These are phyloP conservation scores for Erysimum cheiranthoides DNA, from an alignment of 345 rosid genomes.

Conservation along the genomic window DNA sequence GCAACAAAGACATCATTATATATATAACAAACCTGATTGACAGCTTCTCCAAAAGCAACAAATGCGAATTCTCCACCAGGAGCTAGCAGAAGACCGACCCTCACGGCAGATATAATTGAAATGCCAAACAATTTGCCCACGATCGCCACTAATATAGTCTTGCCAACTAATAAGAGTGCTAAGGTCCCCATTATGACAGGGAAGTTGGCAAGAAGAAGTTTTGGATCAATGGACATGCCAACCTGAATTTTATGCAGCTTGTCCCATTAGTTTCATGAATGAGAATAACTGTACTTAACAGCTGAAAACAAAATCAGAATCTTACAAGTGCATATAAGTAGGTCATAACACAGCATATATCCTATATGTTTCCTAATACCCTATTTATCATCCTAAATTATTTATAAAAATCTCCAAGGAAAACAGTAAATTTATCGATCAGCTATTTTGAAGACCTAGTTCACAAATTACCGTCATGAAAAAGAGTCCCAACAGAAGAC, in stretches of 20 bases:
- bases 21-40: conserved; percentile 77
- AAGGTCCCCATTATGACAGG: conserved; percentile 78
- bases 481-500: conserved; percentile 97
- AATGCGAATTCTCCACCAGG: conserved; percentile 99
- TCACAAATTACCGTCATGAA: conserved; percentile 88
- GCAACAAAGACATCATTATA: neutral
- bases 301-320: conserved; percentile 22
- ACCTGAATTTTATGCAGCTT: conserved; percentile 59
- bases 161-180: conserved; percentile 87
- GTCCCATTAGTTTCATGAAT: conserved; percentile 43
- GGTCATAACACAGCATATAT: neutral
- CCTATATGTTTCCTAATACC: neutral
- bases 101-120: conserved; percentile 84
- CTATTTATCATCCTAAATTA: neutral
- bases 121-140: conserved; percentile 86
- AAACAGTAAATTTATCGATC: neutral
- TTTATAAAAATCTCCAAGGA: neutral
- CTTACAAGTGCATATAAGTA: conserved; percentile 1
- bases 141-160: conserved; percentile 72
- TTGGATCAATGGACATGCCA: conserved; percentile 99
- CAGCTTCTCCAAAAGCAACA: conserved; percentile 99
- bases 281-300: conserved; percentile 1
- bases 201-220: conserved; percentile 89
- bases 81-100: conserved; percentile 97
- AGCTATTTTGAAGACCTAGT: neutral